These are phyloP conservation scores for Syzygium jambos DNA, from an alignment of 345 rosid genomes.

Conservation along the genomic window DNA sequence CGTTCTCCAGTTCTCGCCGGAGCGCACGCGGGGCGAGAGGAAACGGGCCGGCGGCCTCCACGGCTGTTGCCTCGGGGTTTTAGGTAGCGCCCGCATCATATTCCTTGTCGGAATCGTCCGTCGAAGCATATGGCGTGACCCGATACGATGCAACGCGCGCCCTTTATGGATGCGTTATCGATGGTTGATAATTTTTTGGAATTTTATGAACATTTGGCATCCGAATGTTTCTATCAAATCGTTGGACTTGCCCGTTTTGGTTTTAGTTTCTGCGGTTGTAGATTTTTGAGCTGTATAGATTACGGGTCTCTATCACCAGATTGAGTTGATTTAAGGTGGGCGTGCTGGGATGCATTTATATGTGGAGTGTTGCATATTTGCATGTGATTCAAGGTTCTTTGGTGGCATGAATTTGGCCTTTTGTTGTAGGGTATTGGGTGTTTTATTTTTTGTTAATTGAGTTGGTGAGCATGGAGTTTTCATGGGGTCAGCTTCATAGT, in stretches of 20 bases:
- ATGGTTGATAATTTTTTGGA: not conserved
- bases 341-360: not conserved
- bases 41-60: slow-evolving; percentile 28
- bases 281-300: not conserved
- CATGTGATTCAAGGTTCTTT: not conserved
- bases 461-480: not conserved
- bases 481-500: not conserved
- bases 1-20: slow-evolving; percentile 49
- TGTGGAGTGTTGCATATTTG: not conserved
- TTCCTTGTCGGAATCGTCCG: not conserved
- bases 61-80: slow-evolving; percentile 74
- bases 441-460: not conserved
- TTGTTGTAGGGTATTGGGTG: not conserved
- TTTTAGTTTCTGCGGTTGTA: not conserved
- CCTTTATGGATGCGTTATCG: not conserved
- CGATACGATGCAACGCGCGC: not conserved
- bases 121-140: not conserved
- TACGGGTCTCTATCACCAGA: not conserved
- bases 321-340: not conserved
- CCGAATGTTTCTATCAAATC: not conserved
- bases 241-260: not conserved
- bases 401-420: not conserved
- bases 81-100: slow-evolving; percentile 25
- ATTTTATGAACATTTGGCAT: not conserved
- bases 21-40: slow-evolving; percentile 29